A percentile compares a stretch with the other conserved stretches of the same genome.
phyloP scores from a whole-genome alignment of 352 stramenopile species.

The Phytophthora sansomeana region DNA sequence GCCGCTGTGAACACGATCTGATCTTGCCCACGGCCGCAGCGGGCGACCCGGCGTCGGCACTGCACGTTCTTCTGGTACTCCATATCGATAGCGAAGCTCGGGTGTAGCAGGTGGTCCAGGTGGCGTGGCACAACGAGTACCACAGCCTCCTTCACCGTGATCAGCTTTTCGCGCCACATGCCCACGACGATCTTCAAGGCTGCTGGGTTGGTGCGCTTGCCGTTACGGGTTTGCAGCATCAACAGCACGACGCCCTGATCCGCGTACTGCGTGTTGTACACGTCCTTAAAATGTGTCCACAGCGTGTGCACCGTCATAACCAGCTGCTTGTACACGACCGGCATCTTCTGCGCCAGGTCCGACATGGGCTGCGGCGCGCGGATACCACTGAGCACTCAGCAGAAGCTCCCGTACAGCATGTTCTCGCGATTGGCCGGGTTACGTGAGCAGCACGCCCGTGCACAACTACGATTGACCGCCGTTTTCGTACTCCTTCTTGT shows the following conservation, averaged over 20 bases:
- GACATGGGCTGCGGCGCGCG: slow-evolving; percentile 34
- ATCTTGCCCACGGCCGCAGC: slow-evolving; percentile 35
- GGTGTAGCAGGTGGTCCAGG: slow-evolving; percentile 33
- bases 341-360: slow-evolving; percentile 35
- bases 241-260: slow-evolving; percentile 33
- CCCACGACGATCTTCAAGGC: slow-evolving; percentile 35
- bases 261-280: slow-evolving; percentile 36
- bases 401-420: slow-evolving; percentile 39
- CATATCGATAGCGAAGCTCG: slow-evolving; percentile 36
- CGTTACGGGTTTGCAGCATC: slow-evolving; percentile 35
- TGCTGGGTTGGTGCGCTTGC: slow-evolving; percentile 28
- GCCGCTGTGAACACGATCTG: slow-evolving; percentile 33
- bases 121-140: slow-evolving; percentile 35
- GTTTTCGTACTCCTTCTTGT: slow-evolving; percentile 37
- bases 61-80: slow-evolving; percentile 32
- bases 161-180: slow-evolving; percentile 39
- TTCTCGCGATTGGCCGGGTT: slow-evolving; percentile 34
- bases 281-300: slow-evolving; percentile 40
- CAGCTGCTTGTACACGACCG: slow-evolving; percentile 35
- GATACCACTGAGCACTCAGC: slow-evolving; percentile 33
- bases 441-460: slow-evolving; percentile 37
- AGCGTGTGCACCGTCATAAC: slow-evolving; percentile 34
- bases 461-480: slow-evolving; percentile 30
- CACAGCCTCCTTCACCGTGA: slow-evolving; percentile 37
- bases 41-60: slow-evolving; percentile 27